Conservation (phyloP, 2,329 filamentous ascomycete species). For the Calonectria crousiana region DNA sequence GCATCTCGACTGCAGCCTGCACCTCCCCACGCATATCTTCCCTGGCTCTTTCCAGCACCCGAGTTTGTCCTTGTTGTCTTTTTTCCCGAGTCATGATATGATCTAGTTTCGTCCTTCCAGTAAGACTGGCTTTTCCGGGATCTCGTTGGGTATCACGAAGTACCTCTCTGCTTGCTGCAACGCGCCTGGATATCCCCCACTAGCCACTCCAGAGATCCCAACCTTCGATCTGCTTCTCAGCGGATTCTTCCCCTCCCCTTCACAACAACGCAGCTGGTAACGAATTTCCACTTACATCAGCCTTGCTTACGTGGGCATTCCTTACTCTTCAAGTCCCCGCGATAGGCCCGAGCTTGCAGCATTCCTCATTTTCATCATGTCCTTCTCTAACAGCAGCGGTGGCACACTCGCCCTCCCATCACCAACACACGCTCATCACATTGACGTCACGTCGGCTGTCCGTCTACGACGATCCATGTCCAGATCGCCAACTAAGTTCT, state of each 20-base stretch:
- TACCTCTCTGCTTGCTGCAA: slow-evolving; percentile 32
- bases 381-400: slow-evolving; percentile 71
- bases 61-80: slow-evolving; percentile 24
- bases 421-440: slow-evolving; percentile 84
- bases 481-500: slow-evolving; percentile 91
- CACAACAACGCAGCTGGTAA: slow-evolving; percentile 27
- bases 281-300: slow-evolving; percentile 27
- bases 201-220: slow-evolving; percentile 25
- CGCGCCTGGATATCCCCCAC: slow-evolving; percentile 26
- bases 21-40: slow-evolving; percentile 25
- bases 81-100: slow-evolving; percentile 45
- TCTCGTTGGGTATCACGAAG: slow-evolving; percentile 40
- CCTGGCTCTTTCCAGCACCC: slow-evolving; percentile 33
- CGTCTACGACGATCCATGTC: slow-evolving; percentile 89
- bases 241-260: slow-evolving; percentile 25
- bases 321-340: slow-evolving; percentile 39
- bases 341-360: slow-evolving; percentile 38
- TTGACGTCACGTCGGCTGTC: slow-evolving; percentile 85
- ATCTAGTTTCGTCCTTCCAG: slow-evolving; percentile 38
- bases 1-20: slow-evolving; percentile 34
- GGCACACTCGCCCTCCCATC: slow-evolving; percentile 89
- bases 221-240: slow-evolving; percentile 19
- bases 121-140: slow-evolving; percentile 44
- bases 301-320: slow-evolving; percentile 46
- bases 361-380: slow-evolving; percentile 60